Conservation (phyloP, 148 eudicot genomes). For the Bassia scoparia region DNA sequence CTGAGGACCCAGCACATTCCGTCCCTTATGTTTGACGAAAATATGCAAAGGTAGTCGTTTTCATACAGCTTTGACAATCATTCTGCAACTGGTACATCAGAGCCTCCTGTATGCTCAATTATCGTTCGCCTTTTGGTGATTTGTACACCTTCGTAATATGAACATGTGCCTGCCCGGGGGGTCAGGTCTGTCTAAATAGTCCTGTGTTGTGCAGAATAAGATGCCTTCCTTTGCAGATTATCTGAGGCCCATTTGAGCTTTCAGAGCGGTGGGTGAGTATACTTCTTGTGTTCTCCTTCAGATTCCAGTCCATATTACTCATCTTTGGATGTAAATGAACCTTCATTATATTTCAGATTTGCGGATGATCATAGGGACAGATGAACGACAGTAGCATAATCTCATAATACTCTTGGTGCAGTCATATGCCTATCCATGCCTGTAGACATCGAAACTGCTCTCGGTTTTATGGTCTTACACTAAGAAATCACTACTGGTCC, state of each 20-base stretch:
- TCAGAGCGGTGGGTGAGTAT: conserved; percentile 68
- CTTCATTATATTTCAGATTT: conserved; percentile 9
- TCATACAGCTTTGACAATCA: background rate
- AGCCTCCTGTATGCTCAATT: too few species aligned
- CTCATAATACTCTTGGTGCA: too few species aligned
- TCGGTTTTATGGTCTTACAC: too few species aligned
- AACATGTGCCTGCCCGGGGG: background rate
- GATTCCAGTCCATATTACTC: background rate
- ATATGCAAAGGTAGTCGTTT: conserved; percentile 50
- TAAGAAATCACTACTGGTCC: too few species aligned
- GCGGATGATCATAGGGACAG: conserved; percentile 11
- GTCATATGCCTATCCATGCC: too few species aligned
- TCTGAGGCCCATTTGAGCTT: too few species aligned
- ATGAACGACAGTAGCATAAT: too few species aligned
- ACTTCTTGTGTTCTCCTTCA: too few species aligned
- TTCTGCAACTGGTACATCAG: background rate
- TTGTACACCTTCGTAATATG: background rate
- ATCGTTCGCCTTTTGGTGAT: background rate
- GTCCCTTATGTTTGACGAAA: conserved; percentile 57
- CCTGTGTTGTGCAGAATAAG: conserved; percentile 44
- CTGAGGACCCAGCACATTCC: conserved; percentile 58
- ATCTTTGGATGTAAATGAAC: background rate
- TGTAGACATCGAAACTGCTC: too few species aligned
- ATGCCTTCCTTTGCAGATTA: conserved; percentile 73
- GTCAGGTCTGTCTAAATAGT: too few species aligned